phyloP scores from a whole-genome alignment of 1,139 yeast species.

The Zygoascus meyerae region DNA sequence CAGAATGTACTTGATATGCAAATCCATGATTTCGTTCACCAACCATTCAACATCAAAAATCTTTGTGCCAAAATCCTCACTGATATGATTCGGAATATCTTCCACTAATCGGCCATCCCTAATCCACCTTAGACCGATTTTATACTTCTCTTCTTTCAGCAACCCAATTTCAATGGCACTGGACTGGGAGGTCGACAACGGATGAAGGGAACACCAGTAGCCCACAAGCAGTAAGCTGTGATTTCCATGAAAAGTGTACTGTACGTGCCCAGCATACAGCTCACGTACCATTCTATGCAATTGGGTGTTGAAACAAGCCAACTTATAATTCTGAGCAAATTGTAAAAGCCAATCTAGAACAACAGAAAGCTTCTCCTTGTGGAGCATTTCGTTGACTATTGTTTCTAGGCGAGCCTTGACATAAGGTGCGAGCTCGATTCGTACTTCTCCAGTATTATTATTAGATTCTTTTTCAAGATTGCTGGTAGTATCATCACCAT shows the following conservation, averaged over 20 bases:
- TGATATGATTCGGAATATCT: conserved; percentile 11
- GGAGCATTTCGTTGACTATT: conserved; percentile 52
- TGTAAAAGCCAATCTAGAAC: conserved; percentile 64
- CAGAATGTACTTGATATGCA: conserved; percentile 28
- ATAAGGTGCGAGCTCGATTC: conserved; percentile 30
- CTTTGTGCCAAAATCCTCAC: conserved; percentile 23
- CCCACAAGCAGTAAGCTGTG: conserved; percentile 54
- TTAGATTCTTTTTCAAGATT: not conserved
- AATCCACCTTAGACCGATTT: conserved; percentile 56
- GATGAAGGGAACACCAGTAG: conserved; percentile 52
- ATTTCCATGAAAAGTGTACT: conserved; percentile 62
- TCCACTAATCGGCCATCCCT: conserved; percentile 46
- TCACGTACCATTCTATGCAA: conserved; percentile 50
- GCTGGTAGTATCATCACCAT: not conserved
- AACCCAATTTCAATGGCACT: conserved; percentile 60
- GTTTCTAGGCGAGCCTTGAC: conserved; percentile 48
- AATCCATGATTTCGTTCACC: conserved; percentile 25
- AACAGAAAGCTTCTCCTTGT: conserved; percentile 49
- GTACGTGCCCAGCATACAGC: conserved; percentile 62
- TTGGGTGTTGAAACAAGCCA: conserved; percentile 64
- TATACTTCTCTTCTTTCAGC: conserved; percentile 45
- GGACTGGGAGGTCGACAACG: conserved; percentile 4
- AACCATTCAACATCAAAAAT: conserved; percentile 28
- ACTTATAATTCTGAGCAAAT: conserved; percentile 67
- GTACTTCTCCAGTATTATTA: conserved; percentile 2